Evolutionary conservation across 305 asterid species (phyloP).

Genomic region (Rubia tinctorum): DNA sequence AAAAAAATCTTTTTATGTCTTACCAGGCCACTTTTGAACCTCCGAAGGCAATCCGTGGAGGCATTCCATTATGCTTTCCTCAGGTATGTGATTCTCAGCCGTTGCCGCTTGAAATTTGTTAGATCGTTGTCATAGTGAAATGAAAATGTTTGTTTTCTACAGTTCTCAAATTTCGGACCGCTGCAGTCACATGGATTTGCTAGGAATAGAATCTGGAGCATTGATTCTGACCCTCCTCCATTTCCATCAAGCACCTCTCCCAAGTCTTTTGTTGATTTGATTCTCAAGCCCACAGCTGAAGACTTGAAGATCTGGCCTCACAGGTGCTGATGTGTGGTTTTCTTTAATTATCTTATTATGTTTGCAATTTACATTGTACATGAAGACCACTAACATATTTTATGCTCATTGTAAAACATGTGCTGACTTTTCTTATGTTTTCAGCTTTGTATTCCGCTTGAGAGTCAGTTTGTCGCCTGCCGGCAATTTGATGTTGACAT

Average conservation of each 20-base stretch:
- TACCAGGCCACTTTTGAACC: constrained; percentile 73
- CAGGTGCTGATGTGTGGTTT: constrained; percentile 40
- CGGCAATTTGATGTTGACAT: constrained; percentile 86
- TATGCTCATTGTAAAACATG: constrained; percentile 10
- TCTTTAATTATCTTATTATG: constrained; percentile 12
- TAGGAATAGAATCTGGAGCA: constrained; percentile 81
- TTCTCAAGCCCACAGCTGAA: constrained; percentile 78
- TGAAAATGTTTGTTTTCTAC: constrained; percentile 26
- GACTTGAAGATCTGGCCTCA: constrained; percentile 87
- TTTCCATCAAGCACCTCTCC: constrained; percentile 49
- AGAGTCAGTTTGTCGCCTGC: constrained; percentile 76
- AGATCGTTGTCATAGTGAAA: not conserved
- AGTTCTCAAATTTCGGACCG: constrained; percentile 79
- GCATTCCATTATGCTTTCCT: constrained; percentile 95
- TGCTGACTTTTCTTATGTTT: constrained; percentile 13
- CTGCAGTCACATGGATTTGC: constrained; percentile 93
- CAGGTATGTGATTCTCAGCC: constrained; percentile 51
- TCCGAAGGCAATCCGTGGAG: constrained; percentile 95
- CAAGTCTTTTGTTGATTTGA: constrained; percentile 71
- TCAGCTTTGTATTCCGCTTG: constrained; percentile 88
- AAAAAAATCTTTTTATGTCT: not conserved
- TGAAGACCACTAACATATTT: constrained; percentile 2
- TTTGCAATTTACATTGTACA: constrained; percentile 12
- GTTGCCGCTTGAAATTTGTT: constrained; percentile 15
- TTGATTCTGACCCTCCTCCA: constrained; percentile 86